Evolutionary conservation across 2,329 filamentous ascomycete species (phyloP).

Genomic region (Pestalotiopsis sp.): DNA sequence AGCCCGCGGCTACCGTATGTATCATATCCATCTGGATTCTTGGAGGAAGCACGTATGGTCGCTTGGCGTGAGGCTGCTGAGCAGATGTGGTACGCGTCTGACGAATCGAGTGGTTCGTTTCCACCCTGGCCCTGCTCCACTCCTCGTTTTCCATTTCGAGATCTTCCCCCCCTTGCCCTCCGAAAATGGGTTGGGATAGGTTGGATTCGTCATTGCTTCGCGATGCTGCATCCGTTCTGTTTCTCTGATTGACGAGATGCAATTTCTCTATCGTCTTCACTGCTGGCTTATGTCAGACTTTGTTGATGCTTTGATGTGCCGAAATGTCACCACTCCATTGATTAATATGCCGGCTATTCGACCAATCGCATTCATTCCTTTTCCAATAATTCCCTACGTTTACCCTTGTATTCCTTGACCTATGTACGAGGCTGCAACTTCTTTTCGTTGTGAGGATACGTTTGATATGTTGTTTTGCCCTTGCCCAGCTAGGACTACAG

Average conservation of each 20-base stretch:
- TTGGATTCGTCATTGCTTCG: constrained; percentile 1
- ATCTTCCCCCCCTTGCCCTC: not conserved
- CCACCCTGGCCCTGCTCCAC: not conserved
- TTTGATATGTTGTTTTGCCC: not conserved
- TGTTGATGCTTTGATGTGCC: not conserved
- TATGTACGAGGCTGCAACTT: not conserved
- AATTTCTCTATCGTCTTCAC: too few species aligned
- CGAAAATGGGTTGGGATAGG: not conserved
- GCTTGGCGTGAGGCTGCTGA: not conserved
- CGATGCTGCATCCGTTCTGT: not conserved
- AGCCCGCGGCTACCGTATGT: too few species aligned
- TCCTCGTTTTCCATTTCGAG: not conserved
- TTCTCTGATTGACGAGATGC: not conserved
- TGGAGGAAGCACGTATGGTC: too few species aligned
- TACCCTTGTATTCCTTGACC: not conserved
- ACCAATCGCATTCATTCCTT: constrained; percentile 8
- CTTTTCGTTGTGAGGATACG: not conserved
- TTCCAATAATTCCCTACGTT: not conserved
- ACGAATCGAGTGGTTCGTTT: constrained; percentile 8
- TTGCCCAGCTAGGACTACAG: not conserved
- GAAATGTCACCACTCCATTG: not conserved
- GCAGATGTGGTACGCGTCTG: not conserved
- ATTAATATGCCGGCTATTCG: not conserved
- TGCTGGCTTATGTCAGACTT: too few species aligned
- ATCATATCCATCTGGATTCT: too few species aligned